phyloP scores from a whole-genome alignment of 2,329 filamentous ascomycete species.

The Colletotrichum sp. region DNA sequence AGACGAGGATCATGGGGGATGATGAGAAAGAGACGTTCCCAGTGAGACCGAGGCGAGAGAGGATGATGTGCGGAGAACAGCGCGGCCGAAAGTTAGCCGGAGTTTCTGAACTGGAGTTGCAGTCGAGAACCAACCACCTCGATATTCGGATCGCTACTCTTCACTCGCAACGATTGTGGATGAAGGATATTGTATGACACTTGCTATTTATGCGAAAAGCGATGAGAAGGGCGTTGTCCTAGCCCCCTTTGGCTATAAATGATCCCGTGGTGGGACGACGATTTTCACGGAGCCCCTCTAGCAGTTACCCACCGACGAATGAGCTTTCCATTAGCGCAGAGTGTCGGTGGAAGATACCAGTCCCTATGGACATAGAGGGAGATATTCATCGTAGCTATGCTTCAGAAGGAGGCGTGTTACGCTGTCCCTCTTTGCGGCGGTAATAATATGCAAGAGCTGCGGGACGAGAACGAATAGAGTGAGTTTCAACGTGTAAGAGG shows the following conservation, averaged over 20 bases:
- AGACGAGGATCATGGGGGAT: not conserved
- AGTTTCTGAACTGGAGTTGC: not conserved
- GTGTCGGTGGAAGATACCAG: not conserved
- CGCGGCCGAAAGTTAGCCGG: fast-evolving
- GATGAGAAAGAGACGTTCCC: not conserved
- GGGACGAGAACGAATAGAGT: too few relatives aligned
- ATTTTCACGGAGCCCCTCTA: too few relatives aligned
- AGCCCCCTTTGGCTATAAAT: fast-evolving
- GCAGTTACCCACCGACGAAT: too few relatives aligned
- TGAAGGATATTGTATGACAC: not conserved
- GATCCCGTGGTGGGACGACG: not conserved
- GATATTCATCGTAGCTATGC: not conserved
- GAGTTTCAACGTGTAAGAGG: not conserved
- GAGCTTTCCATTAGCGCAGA: too few relatives aligned
- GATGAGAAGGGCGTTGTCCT: not conserved
- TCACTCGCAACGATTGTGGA: not conserved
- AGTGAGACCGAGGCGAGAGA: not conserved
- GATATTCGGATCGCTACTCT: not conserved
- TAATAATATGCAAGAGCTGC: not conserved
- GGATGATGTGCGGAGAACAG: not conserved
- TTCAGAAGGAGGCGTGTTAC: not conserved
- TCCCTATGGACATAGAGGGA: not conserved
- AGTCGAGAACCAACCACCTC: not conserved
- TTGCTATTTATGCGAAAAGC: not conserved
- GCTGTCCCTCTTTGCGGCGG: not conserved